phyloP scores from a whole-genome alignment of 2,329 filamentous ascomycete species.

The Beauveria brongniartii region DNA sequence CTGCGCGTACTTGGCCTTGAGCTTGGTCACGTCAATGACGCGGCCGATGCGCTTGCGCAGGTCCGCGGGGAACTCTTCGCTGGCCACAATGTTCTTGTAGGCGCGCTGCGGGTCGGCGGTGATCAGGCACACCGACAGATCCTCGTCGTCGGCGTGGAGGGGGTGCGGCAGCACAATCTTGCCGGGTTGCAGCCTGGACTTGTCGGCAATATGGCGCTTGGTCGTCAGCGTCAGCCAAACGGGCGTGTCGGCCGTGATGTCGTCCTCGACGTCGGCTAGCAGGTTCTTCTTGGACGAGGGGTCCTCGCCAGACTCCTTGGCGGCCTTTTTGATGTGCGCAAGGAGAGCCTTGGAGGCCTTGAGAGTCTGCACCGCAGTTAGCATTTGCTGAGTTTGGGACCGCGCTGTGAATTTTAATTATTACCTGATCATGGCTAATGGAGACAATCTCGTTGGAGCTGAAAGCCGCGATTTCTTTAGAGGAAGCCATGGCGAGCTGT shows the following conservation, averaged over 20 bases:
- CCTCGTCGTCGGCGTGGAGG: conserved; percentile 48
- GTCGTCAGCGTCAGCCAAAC: conserved; percentile 57
- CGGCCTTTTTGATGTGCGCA: conserved; percentile 50
- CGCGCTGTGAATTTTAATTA: not conserved
- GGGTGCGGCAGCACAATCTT: conserved; percentile 75
- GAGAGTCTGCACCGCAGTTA: conserved; percentile 36
- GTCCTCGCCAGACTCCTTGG: conserved; percentile 37
- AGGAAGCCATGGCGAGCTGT: conserved; percentile 30
- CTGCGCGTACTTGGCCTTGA: conserved; percentile 73
- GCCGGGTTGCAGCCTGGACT: conserved; percentile 70
- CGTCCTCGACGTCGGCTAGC: conserved; percentile 35
- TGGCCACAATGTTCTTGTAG: conserved; percentile 82
- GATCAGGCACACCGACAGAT: conserved; percentile 74
- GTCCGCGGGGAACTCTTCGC: conserved; percentile 60
- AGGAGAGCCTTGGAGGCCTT: conserved; percentile 57
- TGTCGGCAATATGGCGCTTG: conserved; percentile 61
- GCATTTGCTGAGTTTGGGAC: not conserved
- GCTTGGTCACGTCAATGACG: conserved; percentile 74
- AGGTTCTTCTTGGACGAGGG: conserved; percentile 50
- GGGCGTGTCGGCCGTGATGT: conserved; percentile 39
- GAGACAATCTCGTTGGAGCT: conserved; percentile 24
- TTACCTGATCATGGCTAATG: conserved; percentile 35
- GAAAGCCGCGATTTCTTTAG: conserved; percentile 29
- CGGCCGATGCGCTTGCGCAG: conserved; percentile 61
- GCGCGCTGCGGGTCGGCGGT: conserved; percentile 71